These are phyloP conservation scores for Cetradonia linearis DNA, from an alignment of 495 filamentous ascomycete species.

Conservation along the genomic window DNA sequence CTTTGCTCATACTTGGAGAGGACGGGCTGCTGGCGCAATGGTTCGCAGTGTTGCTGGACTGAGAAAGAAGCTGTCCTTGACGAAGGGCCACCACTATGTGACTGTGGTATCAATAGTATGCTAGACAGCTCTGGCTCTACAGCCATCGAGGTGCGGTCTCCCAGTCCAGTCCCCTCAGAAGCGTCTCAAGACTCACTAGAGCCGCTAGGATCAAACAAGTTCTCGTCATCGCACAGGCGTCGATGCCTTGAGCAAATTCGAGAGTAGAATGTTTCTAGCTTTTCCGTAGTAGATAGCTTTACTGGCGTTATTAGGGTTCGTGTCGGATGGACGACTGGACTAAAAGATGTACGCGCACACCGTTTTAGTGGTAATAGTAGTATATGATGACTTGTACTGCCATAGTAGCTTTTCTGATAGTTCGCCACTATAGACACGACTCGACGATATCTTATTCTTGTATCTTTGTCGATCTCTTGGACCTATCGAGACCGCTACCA, in stretches of 20 bases:
- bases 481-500: constrained; percentile 11
- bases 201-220: too few relatives aligned
- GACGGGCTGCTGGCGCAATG: constrained; percentile 91
- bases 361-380: too few relatives aligned
- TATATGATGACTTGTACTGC: too few relatives aligned
- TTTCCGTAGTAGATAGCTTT: constrained; percentile 25
- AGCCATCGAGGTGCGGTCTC: constrained; percentile 41
- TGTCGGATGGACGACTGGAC: too few relatives aligned
- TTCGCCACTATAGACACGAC: constrained; percentile 6
- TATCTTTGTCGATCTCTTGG: constrained; percentile 8
- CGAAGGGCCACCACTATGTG: constrained; percentile 17
- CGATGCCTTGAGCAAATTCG: too few relatives aligned
- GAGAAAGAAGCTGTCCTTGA: constrained; percentile 61
- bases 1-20: too few relatives aligned
- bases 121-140: constrained; percentile 18
- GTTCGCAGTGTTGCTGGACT: constrained; percentile 89
- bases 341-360: too few relatives aligned
- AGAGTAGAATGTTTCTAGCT: too few relatives aligned
- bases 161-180: too few relatives aligned
- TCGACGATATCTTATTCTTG: constrained; percentile 6
- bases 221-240: too few relatives aligned
- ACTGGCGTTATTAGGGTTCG: not conserved
- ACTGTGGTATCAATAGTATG: constrained; percentile 20
- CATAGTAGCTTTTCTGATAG: too few relatives aligned
- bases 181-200: too few relatives aligned